Evolutionary conservation across 1,284 basidiomycete species (phyloP), one percentile per base, ranked within the genome.

Genomic region (Volvariella volvacea): DNA sequence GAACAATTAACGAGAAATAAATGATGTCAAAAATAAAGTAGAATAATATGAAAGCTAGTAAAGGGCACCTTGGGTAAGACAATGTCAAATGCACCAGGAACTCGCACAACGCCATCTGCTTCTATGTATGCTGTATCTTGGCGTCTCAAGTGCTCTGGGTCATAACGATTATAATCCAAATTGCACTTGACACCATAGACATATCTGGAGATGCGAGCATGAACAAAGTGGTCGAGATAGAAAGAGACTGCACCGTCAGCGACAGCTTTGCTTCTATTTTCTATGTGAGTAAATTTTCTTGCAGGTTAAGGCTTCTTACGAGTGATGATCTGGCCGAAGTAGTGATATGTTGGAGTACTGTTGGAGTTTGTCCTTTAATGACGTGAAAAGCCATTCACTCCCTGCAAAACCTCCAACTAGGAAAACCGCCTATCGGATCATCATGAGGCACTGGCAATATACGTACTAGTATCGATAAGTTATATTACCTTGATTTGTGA

Each of bases 401-500:
- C 73, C 71, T 8, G 69, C 73, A 52, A 74, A 76, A 0, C 74
- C 75, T 4, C 74, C 74, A 4, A 52, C 67, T 9, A 30, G 55
- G 43, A 61, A 52, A 15, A 60, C 54, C 14, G 54, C 52, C 60
- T 61, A 32, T 8, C n/a, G n/a, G n/a, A n/a, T n/a, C n/a, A n/a
- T n/a, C n/a, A 19, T 14, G 34, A n/a, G n/a, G 9, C n/a, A n/a
- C 9, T 31, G 30, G 9, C 30, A 31, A 31, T 31, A 31, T n/a
- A 9, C n/a, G 34, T 4, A 7, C 15, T 36, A 16, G 34, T 16
- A 36, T 36, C 34, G n/a, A 31, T 31, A 9, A 31, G n/a, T n/a
- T 8, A 36, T 36, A 6, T 16, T 20, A 15, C 34, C 8, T 20
- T 20, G 15, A 36, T n/a, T 20, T 36, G 34, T 15, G 6, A 7